These are phyloP conservation scores for Nemophila menziesii DNA, from an alignment of 257 asterid genomes.

Conservation along the genomic window DNA sequence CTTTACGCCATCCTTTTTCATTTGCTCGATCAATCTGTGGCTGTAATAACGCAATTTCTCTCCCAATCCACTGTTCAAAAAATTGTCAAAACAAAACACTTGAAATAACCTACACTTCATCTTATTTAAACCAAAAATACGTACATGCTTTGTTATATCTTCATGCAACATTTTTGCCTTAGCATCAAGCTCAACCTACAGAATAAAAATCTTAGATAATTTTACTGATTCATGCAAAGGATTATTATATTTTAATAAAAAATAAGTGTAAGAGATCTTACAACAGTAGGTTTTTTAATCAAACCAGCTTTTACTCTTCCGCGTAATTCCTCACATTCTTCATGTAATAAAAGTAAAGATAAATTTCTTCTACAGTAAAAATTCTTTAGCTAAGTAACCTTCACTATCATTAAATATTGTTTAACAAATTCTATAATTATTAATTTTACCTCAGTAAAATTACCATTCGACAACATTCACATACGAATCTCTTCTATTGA, in stretches of 20 bases:
- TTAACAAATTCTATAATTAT: not conserved
- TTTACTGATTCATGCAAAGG: not conserved
- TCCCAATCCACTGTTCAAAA: slow-evolving; percentile 53
- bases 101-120: not conserved
- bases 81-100: not conserved
- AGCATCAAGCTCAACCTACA: slow-evolving; percentile 60
- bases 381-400: no score
- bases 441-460: slow-evolving; percentile 55
- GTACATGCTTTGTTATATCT: slow-evolving; percentile 69
- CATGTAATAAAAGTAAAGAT: slow-evolving; percentile 34
- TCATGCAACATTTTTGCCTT: slow-evolving; percentile 62
- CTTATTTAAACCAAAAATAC: slow-evolving; percentile 11
- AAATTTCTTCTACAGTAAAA: not conserved
- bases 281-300: slow-evolving; percentile 51
- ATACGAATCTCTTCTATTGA: slow-evolving; percentile 34
- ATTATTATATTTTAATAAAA: not conserved
- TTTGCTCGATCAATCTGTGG: slow-evolving; percentile 67
- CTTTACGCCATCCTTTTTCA: slow-evolving; percentile 85
- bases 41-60: slow-evolving; percentile 41
- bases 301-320: slow-evolving; percentile 67
- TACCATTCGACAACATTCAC: slow-evolving; percentile 56
- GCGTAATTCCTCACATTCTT: slow-evolving; percentile 62
- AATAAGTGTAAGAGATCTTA: slow-evolving; percentile 23
- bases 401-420: not conserved
- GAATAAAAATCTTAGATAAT: slow-evolving; percentile 3